Evolutionary conservation across 345 rosid species (phyloP), one percentile per base, ranked within the genome.

Genomic region (Lumnitzera littorea): DNA sequence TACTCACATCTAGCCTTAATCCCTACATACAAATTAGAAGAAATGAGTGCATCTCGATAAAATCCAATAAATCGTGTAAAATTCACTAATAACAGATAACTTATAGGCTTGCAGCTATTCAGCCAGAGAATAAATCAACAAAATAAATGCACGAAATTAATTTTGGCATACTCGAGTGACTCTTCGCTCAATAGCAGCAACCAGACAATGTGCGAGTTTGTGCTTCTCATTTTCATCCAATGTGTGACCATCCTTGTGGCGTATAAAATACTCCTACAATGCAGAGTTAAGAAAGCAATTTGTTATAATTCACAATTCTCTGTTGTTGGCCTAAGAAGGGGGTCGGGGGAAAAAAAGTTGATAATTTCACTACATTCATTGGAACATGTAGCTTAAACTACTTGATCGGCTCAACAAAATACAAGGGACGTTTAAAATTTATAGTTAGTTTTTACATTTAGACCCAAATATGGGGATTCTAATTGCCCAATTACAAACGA

Each of bases 181-280:
- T 62, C 99, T 81, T 51, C 97, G 77, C 57, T 86, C 84, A 11
- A 83, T 76, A 12, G 97, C 94, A 15, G 96, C 97, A 14, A 94
- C 80, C 64, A 94, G 75, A 67, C 86, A 82, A 49, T 80, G 81
- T 2, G 75, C 68, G 41, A 94, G 80, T 36, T 64, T 78, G 5
- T 46, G 76, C 76, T 91, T 72, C 61, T 90, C 86, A 15, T 2
- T 55, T 23, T 87, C 85, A 46, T 81, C 82, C 75, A 83, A 61
- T 25, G 84, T 80, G 73, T 86, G 72, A 0, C 96, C 99, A 53
- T 86, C 87, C 66, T 79, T 80, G 49, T 80, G 91, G 67, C 97
- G 71, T 61, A 94, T 74, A 65, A 83, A 94, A 67, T 90, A 94
- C 71, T 94, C 97, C 90, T 94, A 86, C 52, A 54, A 69, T 46